Base-by-base conservation (phyloP, 306 rosid genomes). In the Begonia fuchsioides region DNA sequence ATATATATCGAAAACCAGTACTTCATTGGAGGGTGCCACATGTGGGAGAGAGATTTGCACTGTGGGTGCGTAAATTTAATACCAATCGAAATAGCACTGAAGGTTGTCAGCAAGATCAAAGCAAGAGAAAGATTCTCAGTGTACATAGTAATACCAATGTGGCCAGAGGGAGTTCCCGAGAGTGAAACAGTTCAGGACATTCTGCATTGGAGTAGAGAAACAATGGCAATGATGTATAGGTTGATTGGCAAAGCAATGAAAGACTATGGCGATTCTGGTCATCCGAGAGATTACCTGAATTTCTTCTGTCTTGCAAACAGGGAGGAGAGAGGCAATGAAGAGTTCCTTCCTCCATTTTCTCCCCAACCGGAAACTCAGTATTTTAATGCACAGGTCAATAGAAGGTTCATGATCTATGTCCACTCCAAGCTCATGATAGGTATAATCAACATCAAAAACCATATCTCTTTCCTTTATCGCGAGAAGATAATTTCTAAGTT, bases 351-450 rank as follows among this genome's bases (percentile, higher is more conserved):
- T 7, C 82, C 95, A 15, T 72, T 61, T 55, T 71, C 85, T 58
- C 98, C 95, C 13, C 71, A 69, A 17, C 72, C 47, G 16, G 69
- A 54, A 60, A 72, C 95, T 20, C 92, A 76, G 19, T 90, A 90
- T 47, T 85, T 85, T 85, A 76, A 64, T 55, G 84, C 95, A 16
- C 98, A 90, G 54, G 72, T 70, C 41, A 68, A 76, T 51, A 76
- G 95, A 65, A 85, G 98, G 74, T 85, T 90, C 73, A 86, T 86
- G 94, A 73, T 90, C 43, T 90, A 90, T 71, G 98, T 90, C 43
- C 95, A 90, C 68, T 85, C 98, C 65, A 90, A 90, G 77, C 70
- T 90, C 67, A 81, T 90, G 85, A 85, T 90, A 76, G 98, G 98
- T 90, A 90, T 32, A 70, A 32, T 1, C 6, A 2, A 10, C 12